These are phyloP conservation scores for Senna siamea DNA, from an alignment of 306 rosid species.

Conservation along the genomic window DNA sequence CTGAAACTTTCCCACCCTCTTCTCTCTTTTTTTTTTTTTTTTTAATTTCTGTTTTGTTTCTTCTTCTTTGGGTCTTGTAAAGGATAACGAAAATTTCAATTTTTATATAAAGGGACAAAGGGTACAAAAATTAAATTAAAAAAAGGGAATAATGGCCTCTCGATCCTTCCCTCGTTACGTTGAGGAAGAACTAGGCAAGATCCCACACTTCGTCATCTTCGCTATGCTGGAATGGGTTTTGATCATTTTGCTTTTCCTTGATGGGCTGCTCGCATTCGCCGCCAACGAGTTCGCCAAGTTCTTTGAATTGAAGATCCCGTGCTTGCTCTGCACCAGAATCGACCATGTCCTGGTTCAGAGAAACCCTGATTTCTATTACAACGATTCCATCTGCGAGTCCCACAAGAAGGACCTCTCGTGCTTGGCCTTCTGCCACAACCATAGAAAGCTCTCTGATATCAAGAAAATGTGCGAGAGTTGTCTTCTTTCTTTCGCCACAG, in stretches of 20 bases:
- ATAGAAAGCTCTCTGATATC: slow-evolving; percentile 73
- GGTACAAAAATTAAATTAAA: not conserved
- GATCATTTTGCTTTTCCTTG: slow-evolving; percentile 66
- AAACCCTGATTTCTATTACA: slow-evolving; percentile 66
- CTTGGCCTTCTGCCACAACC: slow-evolving; percentile 78
- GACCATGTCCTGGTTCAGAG: slow-evolving; percentile 64
- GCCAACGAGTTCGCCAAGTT: slow-evolving; percentile 79
- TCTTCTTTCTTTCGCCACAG: slow-evolving; percentile 80
- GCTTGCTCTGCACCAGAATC: slow-evolving; percentile 79
- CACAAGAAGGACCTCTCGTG: slow-evolving; percentile 82
- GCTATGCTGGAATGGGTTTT: slow-evolving; percentile 85
- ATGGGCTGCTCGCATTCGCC: slow-evolving; percentile 68
- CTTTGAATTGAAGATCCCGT: slow-evolving; percentile 71
- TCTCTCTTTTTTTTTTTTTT: not conserved
- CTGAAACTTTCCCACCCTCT: no score
- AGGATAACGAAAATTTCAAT: not conserved
- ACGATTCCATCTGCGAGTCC: slow-evolving; percentile 70
- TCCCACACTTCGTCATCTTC: slow-evolving; percentile 68
- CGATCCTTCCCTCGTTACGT: slow-evolving; percentile 59
- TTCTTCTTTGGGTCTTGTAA: slow-evolving; percentile 1
- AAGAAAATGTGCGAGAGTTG: slow-evolving; percentile 85
- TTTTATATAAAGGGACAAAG: no score
- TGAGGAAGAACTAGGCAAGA: slow-evolving; percentile 61
- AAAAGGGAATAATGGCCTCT: slow-evolving; percentile 43
- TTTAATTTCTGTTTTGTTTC: slow-evolving; percentile 12